Base-by-base conservation (phyloP, 1,139 yeast genomes). In the Yamadazyma sp. region DNA sequence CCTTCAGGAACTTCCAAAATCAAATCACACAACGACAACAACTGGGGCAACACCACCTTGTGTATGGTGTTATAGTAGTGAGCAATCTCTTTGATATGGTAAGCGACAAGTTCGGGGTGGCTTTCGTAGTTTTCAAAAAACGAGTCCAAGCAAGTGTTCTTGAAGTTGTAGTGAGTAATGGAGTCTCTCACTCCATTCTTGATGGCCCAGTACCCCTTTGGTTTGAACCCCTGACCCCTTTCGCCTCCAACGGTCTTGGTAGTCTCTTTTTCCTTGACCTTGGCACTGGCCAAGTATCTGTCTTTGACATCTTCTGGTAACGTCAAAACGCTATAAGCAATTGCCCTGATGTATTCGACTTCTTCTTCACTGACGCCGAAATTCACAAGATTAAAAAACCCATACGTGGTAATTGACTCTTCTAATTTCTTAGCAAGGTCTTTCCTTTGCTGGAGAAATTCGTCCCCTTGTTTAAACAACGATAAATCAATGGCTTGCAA, bases 151-250 rank as follows among this genome's bases (percentile, higher is more conserved):
- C 53, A 48, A 41, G 67, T 53, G 39, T 67, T 64, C 42, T 69
- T 57, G 38, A 70, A 56, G 43, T 70, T 70, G 48, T 64, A 71
- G 43, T 62, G 68, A 35, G 58, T 70, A 39, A 71, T 70, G 10
- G 67, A 57, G 38, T 72, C 78, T 12, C 65, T 53, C 1, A 67
- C 64, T 1, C 68, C 69, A 40, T 69, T 64, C 26, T 67, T 61
- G 57, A 70, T 61, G 24, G 64, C 53, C 77, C 74, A 69, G 42
- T 67, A 67, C 0, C 72, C 73, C 42, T 53, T 61, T 22, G 78
- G 78, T 44, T 73, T 73, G 51, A 57, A 73, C 0, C 78, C 78
- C 22, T 58, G 54, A 9, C 76, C 76, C 34, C 76, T 55, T 43
- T 72, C 76, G 10, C 71, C 74, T 1, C 78, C 78, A 31, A 59